Conservation (phyloP, 2,329 filamentous ascomycete genomes). For the Scorias spongiosa region DNA sequence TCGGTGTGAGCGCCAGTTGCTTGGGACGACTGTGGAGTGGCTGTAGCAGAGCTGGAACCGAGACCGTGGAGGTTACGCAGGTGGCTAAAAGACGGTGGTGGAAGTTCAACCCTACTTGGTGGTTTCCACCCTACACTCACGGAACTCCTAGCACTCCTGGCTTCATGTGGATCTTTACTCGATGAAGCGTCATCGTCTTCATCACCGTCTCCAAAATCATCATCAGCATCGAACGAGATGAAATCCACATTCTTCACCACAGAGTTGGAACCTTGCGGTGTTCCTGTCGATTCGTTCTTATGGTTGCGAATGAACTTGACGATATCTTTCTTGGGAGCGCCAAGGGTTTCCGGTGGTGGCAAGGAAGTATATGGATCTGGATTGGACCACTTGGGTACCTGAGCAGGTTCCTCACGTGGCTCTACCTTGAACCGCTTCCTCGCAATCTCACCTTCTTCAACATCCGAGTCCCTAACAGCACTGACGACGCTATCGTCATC, state of each 20-base stretch:
- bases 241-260: conserved; percentile 53
- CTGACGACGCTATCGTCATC: conserved; percentile 8
- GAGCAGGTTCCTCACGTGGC: conserved; percentile 11
- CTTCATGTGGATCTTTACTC: no score
- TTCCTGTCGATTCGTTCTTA: conserved; percentile 49
- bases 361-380: conserved; percentile 84
- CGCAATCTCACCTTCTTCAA: conserved; percentile 11
- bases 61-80: not conserved
- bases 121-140: not conserved
- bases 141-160: not conserved
- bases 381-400: conserved; percentile 75
- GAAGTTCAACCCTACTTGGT: not conserved
- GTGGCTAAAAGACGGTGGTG: not conserved
- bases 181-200: not conserved
- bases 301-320: conserved; percentile 87
- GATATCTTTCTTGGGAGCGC: conserved; percentile 67
- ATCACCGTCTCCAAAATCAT: conserved; percentile 23
- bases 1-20: not conserved
- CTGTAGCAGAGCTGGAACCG: not conserved
- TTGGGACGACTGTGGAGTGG: no score
- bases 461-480: conserved; percentile 5
- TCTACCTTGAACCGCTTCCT: conserved; percentile 17
- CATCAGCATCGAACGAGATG: conserved; percentile 50
- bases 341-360: conserved; percentile 60
- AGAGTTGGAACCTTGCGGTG: conserved; percentile 25